These are phyloP conservation scores for Termitomyces bulborhizus DNA, from an alignment of 768 basidiomycete genomes.

Conservation along the genomic window DNA sequence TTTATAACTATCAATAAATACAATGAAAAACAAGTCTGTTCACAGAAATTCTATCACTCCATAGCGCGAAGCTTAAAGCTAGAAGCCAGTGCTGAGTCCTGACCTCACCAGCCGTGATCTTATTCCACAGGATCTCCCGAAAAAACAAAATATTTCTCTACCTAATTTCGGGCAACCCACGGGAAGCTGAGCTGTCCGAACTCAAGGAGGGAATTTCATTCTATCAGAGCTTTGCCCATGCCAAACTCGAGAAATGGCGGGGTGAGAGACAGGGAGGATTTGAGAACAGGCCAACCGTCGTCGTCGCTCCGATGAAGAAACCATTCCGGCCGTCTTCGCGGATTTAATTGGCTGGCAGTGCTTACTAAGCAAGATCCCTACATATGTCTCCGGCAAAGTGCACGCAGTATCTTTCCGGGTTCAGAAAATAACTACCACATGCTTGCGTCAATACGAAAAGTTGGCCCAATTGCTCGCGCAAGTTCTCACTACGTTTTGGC, in stretches of 20 bases:
- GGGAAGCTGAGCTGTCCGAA: conserved; percentile 50
- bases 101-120: too few relatives aligned
- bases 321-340: conserved; percentile 7
- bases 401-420: conserved; percentile 2
- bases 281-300: conserved; percentile 53
- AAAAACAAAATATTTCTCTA: conserved; percentile 49
- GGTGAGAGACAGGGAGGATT: conserved; percentile 71
- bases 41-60: too few relatives aligned
- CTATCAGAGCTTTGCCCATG: conserved; percentile 57
- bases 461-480: conserved; percentile 60
- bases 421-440: conserved; percentile 35
- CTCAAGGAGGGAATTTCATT: conserved; percentile 70
- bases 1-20: conserved; percentile 21
- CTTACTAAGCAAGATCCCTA: conserved; percentile 36
- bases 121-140: not conserved
- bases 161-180: conserved; percentile 79
- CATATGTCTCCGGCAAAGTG: conserved; percentile 8
- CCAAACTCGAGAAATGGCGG: conserved; percentile 25
- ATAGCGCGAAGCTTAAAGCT: too few relatives aligned
- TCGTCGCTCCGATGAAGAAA: conserved; percentile 60
- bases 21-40: too few relatives aligned
- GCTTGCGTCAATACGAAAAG: conserved; percentile 64
- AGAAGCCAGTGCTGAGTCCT: too few relatives aligned
- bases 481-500: conserved; percentile 13
- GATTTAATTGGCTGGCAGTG: conserved; percentile 17